Evolutionary conservation across 2,329 filamentous ascomycete genomes (phyloP).

Genomic region (Byssochlamys sp.): DNA sequence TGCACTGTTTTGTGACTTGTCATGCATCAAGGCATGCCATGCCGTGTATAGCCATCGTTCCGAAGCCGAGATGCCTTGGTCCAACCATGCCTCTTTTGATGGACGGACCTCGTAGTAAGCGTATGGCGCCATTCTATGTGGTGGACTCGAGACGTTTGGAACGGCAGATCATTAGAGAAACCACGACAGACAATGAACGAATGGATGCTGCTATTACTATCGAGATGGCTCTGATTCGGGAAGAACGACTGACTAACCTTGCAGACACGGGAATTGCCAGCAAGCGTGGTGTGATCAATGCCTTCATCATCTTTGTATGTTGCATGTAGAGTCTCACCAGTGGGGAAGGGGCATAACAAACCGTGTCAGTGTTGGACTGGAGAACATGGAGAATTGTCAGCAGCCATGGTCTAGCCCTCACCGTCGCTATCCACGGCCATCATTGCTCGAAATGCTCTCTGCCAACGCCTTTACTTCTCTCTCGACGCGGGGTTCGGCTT

Average conservation of each 20-base stretch:
- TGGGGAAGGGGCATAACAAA: not conserved
- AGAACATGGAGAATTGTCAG: not conserved
- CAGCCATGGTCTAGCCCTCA: not conserved
- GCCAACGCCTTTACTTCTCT: not conserved
- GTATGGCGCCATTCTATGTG: not conserved
- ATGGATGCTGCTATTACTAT: not conserved
- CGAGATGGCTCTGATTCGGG: not conserved
- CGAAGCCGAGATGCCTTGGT: not conserved
- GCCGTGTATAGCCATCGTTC: not conserved
- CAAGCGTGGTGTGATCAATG: not conserved
- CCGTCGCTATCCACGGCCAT: not conserved
- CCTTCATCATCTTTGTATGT: not conserved
- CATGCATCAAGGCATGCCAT: not conserved
- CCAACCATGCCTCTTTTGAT: not conserved
- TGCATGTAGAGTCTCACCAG: not conserved
- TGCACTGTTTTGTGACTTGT: not conserved
- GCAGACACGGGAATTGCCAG: not conserved
- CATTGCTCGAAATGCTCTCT: not conserved
- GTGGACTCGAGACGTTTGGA: not conserved
- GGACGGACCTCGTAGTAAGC: not conserved
- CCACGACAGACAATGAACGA: not conserved
- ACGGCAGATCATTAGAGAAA: not conserved
- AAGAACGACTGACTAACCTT: not conserved
- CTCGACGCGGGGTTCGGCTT: not conserved
- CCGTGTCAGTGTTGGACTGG: not conserved